phyloP scores from a whole-genome alignment of 164 flowering plant genomes.

The Cinnamomum micranthum region DNA sequence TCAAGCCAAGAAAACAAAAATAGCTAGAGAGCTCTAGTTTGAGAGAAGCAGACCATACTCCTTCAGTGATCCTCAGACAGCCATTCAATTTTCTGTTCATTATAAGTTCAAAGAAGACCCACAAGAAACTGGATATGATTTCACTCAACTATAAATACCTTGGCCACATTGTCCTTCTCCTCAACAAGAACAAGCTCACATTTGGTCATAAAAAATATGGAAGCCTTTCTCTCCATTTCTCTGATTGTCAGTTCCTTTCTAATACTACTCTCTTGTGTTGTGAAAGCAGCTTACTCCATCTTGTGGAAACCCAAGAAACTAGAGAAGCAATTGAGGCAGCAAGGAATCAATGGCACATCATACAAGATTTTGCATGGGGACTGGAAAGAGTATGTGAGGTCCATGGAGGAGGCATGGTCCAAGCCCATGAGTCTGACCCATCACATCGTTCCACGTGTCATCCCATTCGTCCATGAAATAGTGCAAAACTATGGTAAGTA shows the following conservation, averaged over 20 bases:
- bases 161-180: neutral
- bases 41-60: no score
- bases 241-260: neutral
- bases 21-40: no score
- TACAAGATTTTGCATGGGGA: slow-evolving; percentile 40
- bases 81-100: neutral
- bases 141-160: neutral
- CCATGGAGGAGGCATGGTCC: slow-evolving; percentile 33
- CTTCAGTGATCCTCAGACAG: neutral
- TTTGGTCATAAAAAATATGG: neutral
- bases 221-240: neutral
- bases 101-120: neutral
- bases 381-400: slow-evolving; percentile 28
- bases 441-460: slow-evolving; percentile 30
- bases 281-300: slow-evolving; percentile 10
- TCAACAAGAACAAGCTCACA: neutral
- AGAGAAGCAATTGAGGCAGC: slow-evolving; percentile 31
- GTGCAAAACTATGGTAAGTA: slow-evolving; percentile 37
- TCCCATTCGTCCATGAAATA: slow-evolving; percentile 20
- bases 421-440: slow-evolving; percentile 40
- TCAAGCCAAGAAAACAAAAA: no score
- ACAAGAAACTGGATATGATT: neutral
- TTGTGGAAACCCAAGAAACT: slow-evolving; percentile 51
- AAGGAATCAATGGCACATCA: slow-evolving; percentile 39
- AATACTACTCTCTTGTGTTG: neutral